Evolutionary conservation across 345 rosid species (phyloP).

Genomic region (Passiflora organensis): DNA sequence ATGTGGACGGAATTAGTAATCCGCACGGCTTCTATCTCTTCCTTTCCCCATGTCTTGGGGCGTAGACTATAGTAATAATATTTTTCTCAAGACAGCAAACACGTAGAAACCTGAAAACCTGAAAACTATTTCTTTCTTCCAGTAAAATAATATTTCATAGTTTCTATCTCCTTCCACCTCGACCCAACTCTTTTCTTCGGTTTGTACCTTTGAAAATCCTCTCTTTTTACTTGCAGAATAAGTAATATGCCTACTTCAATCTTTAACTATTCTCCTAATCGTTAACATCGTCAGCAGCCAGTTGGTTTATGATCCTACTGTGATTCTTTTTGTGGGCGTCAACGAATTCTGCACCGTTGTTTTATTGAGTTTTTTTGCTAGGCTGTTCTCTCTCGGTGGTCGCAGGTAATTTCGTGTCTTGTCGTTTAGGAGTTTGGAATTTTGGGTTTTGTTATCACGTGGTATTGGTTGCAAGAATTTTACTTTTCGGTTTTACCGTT

Average conservation of each 20-base stretch:
- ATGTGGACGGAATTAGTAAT: no score
- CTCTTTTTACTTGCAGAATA: background rate
- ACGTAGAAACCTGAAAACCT: background rate
- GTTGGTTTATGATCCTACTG: background rate
- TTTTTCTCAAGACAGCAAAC: no score
- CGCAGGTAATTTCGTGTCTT: slow-evolving; percentile 13
- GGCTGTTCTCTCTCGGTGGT: slow-evolving; percentile 1
- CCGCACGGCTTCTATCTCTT: no score
- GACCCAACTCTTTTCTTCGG: background rate
- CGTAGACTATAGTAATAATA: no score
- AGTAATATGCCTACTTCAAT: background rate
- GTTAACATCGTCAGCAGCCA: background rate
- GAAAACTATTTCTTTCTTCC: background rate
- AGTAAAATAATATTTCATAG: background rate
- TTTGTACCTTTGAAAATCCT: background rate
- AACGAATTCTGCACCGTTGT: background rate
- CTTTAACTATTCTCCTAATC: background rate
- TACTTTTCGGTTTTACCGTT: background rate
- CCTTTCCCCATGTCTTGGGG: no score
- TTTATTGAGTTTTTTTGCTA: slow-evolving; percentile 1
- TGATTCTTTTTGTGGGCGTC: background rate
- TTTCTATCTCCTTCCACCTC: background rate
- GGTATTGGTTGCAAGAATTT: background rate
- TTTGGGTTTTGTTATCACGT: background rate
- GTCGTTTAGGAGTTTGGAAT: background rate